Conservation (phyloP, 805 yeast genomes). For the Candida krabiensis region DNA sequence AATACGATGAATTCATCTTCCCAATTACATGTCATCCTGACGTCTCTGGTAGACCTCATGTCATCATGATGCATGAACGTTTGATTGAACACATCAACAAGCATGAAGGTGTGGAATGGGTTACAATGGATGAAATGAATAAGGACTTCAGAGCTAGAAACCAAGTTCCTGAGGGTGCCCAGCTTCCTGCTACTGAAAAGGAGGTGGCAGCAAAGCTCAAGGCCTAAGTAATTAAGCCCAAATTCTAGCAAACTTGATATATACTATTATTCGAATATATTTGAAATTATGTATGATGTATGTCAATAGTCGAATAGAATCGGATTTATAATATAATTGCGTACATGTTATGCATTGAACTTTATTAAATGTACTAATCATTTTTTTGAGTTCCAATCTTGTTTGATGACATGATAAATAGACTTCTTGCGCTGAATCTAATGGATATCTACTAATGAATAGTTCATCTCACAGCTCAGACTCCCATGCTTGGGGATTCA, state of each 20-base stretch:
- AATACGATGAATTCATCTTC: constrained; percentile 37
- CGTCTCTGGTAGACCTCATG: constrained; percentile 39
- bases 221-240: too few relatives aligned
- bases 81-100: constrained; percentile 35
- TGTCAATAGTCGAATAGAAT: too few relatives aligned
- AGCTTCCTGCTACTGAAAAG: constrained; percentile 22
- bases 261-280: too few relatives aligned
- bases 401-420: too few relatives aligned
- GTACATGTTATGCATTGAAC: too few relatives aligned
- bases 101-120: constrained; percentile 41
- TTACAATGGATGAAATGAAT: constrained; percentile 37
- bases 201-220: constrained; percentile 9
- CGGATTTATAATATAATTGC: too few relatives aligned
- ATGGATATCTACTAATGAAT: too few relatives aligned
- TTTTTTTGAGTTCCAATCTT: too few relatives aligned
- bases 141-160: constrained; percentile 32
- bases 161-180: constrained; percentile 31
- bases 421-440: too few relatives aligned
- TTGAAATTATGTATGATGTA: too few relatives aligned
- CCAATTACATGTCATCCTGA: constrained; percentile 41
- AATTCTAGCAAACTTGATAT: too few relatives aligned
- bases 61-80: constrained; percentile 36
- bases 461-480: constrained; percentile 4
- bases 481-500: constrained; percentile 26
- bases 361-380: too few relatives aligned